phyloP scores from a whole-genome alignment of 768 basidiomycete genomes.

The Tephrocybe sp. region DNA sequence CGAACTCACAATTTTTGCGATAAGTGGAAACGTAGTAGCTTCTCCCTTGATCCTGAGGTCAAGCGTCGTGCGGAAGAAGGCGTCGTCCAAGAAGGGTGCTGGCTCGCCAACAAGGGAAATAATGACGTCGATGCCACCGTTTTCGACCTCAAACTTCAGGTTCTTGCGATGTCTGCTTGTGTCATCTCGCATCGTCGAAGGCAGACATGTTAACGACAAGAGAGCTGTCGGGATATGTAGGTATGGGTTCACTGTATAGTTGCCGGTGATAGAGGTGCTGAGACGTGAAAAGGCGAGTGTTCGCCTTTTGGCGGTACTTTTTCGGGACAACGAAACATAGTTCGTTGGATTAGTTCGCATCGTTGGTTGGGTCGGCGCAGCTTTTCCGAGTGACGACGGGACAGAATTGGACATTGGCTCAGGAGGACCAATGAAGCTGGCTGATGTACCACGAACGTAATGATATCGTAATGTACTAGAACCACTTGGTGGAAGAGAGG shows the following conservation, averaged over 20 bases:
- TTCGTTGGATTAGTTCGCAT: slow-evolving; percentile 23
- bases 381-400: background rate
- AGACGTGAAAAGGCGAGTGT: slow-evolving; percentile 15
- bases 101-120: slow-evolving; percentile 32
- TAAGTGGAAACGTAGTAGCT: slow-evolving; percentile 27
- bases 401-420: background rate
- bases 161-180: slow-evolving; percentile 30
- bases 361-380: background rate
- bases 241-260: slow-evolving; percentile 38
- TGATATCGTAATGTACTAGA: slow-evolving; percentile 3
- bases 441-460: slow-evolving; percentile 10
- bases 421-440: slow-evolving; percentile 3
- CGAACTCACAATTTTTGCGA: slow-evolving; percentile 35
- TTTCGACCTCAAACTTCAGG: slow-evolving; percentile 34
- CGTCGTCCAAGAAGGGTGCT: background rate
- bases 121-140: slow-evolving; percentile 39
- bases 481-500: no score
- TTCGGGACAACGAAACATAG: slow-evolving; percentile 29
- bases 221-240: slow-evolving; percentile 35
- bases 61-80: slow-evolving; percentile 25
- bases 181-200: slow-evolving; percentile 13
- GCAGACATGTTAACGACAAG: slow-evolving; percentile 25
- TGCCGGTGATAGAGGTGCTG: slow-evolving; percentile 29
- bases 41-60: slow-evolving; percentile 27
- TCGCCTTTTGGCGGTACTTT: slow-evolving; percentile 20